Base-by-base conservation (phyloP, 768 basidiomycete genomes). In the Lentinula guzmanii region DNA sequence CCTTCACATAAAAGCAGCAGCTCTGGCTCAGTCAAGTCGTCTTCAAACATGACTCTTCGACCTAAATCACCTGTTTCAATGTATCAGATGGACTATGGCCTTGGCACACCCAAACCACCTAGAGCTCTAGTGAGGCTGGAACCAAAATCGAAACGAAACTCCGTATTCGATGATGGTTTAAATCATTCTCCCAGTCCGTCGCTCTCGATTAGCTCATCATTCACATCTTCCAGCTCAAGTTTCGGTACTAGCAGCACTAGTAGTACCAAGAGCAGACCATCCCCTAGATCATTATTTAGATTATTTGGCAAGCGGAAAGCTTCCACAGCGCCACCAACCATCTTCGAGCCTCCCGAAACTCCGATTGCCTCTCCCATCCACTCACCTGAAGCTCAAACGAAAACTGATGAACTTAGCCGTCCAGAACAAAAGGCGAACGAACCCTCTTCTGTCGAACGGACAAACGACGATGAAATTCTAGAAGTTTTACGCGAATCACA, bases 1-100 rank as follows among this genome's bases (percentile, higher is more conserved):
- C 33, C 45, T 11, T 59, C 58, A 4, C n/a, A 34, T 21, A 48
- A 45, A 46, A 59, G 58, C 46, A 39, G 46, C 8, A 56, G 55
- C 41, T 5, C 31, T 41, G 46, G 35, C 18, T 59, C 58, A 33
- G 28, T 16, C 34, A 39, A 28, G 35, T 43, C 55, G 41, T n/a
- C 56, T n/a, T 31, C 28, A n/a, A 56, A 39, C 13, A 16, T 39
- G 6, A 28, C 45, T n/a, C 59, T 37, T 10, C 59, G 59, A 16
- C 51, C 46, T 15, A 60, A 41, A 51, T 60, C 59, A 2, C 59
- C 59, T 0, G 59, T 60, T 11, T 60, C 59, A 21, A 52, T 60
- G 51, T 60, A 60, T 42, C 28, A 34, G 16, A 52, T 42, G 28
- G 59, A 43, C 28, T 60, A 24, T 45, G 34, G 34, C 16, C 7